A percentile compares a stretch with the other conserved stretches of the same genome.
Conservation (phyloP, 2,329 filamentous ascomycete species). For the Pyricularia grisea region DNA sequence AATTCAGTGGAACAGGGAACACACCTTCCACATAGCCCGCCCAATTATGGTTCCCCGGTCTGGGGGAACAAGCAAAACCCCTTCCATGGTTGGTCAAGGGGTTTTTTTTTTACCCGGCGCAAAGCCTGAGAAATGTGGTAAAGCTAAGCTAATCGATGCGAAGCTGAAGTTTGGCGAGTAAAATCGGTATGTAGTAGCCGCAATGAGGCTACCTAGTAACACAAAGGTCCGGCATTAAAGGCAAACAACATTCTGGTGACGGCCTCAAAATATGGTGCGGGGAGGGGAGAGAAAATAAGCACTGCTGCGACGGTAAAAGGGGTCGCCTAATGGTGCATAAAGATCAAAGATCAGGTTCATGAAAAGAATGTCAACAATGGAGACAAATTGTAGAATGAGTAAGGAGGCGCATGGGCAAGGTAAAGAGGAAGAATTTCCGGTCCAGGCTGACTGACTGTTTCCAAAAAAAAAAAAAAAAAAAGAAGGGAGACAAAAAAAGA, state of each 20-base stretch:
- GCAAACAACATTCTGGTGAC: neutral
- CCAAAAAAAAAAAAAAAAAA: too few species aligned
- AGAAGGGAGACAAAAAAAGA: neutral
- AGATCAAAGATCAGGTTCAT: slow-evolving; percentile 20
- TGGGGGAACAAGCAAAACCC: slow-evolving; percentile 37
- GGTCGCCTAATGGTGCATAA: neutral
- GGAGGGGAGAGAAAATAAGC: neutral
- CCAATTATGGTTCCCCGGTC: slow-evolving; percentile 43
- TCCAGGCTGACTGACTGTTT: neutral
- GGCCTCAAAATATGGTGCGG: neutral
- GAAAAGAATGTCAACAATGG: neutral
- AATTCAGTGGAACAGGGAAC: neutral
- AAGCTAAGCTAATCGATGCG: neutral
- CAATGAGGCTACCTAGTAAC: neutral
- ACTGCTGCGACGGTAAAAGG: neutral
- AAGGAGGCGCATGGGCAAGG: neutral
- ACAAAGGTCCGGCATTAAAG: neutral
- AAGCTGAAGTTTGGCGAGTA: neutral
- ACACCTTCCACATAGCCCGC: slow-evolving; percentile 43
- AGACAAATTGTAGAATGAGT: neutral
- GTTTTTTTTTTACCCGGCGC: neutral
- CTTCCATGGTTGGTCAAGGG: slow-evolving; percentile 33
- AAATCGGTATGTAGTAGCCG: neutral
- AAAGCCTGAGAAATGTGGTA: neutral
- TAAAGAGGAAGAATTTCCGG: neutral